Conservation (phyloP, 306 rosid genomes). For the Albizia julibrissin region DNA sequence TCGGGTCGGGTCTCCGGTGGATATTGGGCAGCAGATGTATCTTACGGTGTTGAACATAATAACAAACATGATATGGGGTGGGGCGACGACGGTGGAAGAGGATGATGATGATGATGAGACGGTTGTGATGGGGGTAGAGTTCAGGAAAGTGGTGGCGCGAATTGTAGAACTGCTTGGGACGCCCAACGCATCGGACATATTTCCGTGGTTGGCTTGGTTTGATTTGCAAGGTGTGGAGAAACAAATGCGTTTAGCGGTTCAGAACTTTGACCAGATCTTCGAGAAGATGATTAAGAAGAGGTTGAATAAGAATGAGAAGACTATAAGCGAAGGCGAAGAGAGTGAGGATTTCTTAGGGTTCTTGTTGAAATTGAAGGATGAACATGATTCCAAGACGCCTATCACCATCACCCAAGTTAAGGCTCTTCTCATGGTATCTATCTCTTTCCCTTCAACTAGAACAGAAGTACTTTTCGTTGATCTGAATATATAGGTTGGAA, state of each 20-base stretch:
- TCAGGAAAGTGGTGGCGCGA: constrained; percentile 49
- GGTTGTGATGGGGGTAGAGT: constrained; percentile 50
- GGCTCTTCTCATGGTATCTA: constrained; percentile 68
- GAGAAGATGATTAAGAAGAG: constrained; percentile 53
- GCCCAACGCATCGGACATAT: constrained; percentile 76
- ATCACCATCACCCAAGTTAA: constrained; percentile 55
- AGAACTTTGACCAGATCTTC: constrained; percentile 57
- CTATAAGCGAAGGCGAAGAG: neutral
- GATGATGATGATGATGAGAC: constrained; percentile 27
- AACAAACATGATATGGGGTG: constrained; percentile 78
- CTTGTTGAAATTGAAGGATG: constrained; percentile 58
- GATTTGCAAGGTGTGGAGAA: constrained; percentile 70
- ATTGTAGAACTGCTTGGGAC: constrained; percentile 45
- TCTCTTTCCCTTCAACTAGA: neutral
- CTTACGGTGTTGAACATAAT: constrained; percentile 61
- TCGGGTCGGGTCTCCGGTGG: constrained; percentile 46
- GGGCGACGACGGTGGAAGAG: constrained; percentile 43
- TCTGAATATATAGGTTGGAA: no score
- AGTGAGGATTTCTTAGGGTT: constrained; percentile 58
- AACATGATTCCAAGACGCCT: constrained; percentile 53
- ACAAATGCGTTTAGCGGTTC: constrained; percentile 36
- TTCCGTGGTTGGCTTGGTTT: constrained; percentile 65
- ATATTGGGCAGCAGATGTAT: constrained; percentile 60
- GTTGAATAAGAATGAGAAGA: constrained; percentile 6
- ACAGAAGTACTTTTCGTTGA: no score